Evolutionary conservation across 2,329 filamentous ascomycete genomes (phyloP).

Genomic region (Coniochaeta hoffmannii): DNA sequence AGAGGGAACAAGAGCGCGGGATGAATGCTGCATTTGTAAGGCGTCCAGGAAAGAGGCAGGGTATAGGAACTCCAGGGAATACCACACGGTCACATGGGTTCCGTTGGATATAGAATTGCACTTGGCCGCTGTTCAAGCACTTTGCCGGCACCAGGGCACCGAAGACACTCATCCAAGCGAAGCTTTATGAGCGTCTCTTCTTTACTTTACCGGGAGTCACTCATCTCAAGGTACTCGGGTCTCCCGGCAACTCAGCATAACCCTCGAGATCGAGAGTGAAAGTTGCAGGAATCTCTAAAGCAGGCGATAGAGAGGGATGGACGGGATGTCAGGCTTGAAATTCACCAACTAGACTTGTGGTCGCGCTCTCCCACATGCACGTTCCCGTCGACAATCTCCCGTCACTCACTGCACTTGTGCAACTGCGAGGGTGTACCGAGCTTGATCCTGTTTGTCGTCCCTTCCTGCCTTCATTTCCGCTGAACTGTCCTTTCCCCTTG

Average conservation of each 20-base stretch:
- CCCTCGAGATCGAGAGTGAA: no score
- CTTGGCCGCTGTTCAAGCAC: no score
- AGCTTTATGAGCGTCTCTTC: not conserved
- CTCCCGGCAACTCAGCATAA: no score
- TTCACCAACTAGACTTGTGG: not conserved
- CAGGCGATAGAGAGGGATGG: not conserved
- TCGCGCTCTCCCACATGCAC: not conserved
- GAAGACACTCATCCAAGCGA: not conserved
- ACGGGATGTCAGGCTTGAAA: not conserved
- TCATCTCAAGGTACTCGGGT: not conserved
- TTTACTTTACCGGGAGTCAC: not conserved
- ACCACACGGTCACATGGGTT: conserved; percentile 16
- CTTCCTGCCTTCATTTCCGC: not conserved
- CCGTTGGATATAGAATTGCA: not conserved
- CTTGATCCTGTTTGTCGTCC: not conserved
- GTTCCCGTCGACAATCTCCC: not conserved
- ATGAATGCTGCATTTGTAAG: conserved; percentile 16
- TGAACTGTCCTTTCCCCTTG: not conserved
- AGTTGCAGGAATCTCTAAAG: not conserved
- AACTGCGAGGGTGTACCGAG: not conserved
- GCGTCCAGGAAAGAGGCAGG: conserved; percentile 12
- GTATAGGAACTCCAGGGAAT: conserved; percentile 15
- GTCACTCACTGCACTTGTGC: not conserved
- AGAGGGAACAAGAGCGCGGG: not conserved
- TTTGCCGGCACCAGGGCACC: no score